Base-by-base conservation (phyloP, 495 filamentous ascomycete genomes). In the Penicillium desertorum region DNA sequence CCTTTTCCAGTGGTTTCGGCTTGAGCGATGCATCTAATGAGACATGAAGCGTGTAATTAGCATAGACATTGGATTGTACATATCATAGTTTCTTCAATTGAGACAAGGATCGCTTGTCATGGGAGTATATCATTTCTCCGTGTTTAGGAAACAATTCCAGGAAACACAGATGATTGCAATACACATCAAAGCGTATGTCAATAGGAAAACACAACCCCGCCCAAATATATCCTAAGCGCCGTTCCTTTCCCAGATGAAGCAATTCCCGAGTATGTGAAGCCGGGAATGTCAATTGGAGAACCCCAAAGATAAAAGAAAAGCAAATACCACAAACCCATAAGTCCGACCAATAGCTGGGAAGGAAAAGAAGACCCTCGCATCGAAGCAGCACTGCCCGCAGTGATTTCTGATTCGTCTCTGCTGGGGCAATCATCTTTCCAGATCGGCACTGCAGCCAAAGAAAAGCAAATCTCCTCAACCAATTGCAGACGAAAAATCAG, bases 331-430 rank as follows among this genome's bases (percentile, higher is more conserved):
- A 58, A 54, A 45, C 32, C 41, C 55, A 42, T 51, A 27, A 57
- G 42, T 39, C 5, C 8, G n/a, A 11, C 45, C 44, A 41, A 29
- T 32, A 59, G 5, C 22, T 39, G 22, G 36, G 12, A 54, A 56
- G 59, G 62, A 60, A 53, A 20, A 47, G 20, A 51, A 27, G 46
- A 27, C 50, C 57, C 45, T 51, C 59, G 45, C 53, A 54, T 56
- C 39, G 42, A 20, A 42, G 44, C 7, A 56, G 57, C 59, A 69
- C 58, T 61, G 62, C 64, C 60, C 34, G 64, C 61, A 64, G 67
- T 55, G 59, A 60, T 62, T 58, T 45, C 36, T 17, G 36, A 17
- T 39, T 17, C 45, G 32, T 44, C 36, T 51, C 27, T 47, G 20
- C 50, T 42, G n/a, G 36, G 16, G 5, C 16, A 42, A 30, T 32